Base-by-base conservation (phyloP, 768 basidiomycete species). In the Suillus plorans region DNA sequence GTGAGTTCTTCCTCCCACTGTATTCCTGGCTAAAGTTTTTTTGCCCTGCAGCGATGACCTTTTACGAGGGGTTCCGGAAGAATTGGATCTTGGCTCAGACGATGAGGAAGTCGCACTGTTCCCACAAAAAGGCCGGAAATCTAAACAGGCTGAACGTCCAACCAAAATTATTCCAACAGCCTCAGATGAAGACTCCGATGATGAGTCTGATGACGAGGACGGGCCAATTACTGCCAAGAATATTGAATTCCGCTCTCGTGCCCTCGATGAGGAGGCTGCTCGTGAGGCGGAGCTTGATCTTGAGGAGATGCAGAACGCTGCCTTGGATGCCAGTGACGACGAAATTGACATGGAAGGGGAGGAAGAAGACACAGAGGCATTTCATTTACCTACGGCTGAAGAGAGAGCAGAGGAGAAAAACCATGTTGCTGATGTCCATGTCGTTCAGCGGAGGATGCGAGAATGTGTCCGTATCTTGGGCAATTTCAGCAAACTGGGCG, bases 221-320 rank as follows among this genome's bases (percentile, higher is more conserved):
- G 84, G 83, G 14, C 89, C 80, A 60, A 77, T 89, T 41, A 95
- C 92, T 8, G 87, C 87, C 77, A 85, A 84, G 31, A 95, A 94
- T 71, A 92, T 95, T 84, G 93, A 91, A 67, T 85, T 87, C 44
- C 88, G 87, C 34, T 94, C 93, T 53, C 86, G 86, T 62, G 91
- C 90, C 60, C 76, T 94, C 59, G 93, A 95, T 69, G 87, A 82
- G 25, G 79, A 83, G 68, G 87, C 86, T 7, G 83, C 82, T 31
- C 86, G 79, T 13, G 91, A 94, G 63, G 91, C 89, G 3, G 85
- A 86, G 71, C 78, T 91, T 34, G 90, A 91, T 69, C 74, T 81
- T 0, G 85, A 87, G 69, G 92, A 94, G 70, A 73, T 87, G 59
- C 86, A 86, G 67, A 77, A 81, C 59, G 89, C 83, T 1, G 87